Percentiles rank a stretch among this genome's conserved stretches.
phyloP scores from a whole-genome alignment of 2,329 filamentous ascomycete species.

The Phyllosticta citrichinensis region DNA sequence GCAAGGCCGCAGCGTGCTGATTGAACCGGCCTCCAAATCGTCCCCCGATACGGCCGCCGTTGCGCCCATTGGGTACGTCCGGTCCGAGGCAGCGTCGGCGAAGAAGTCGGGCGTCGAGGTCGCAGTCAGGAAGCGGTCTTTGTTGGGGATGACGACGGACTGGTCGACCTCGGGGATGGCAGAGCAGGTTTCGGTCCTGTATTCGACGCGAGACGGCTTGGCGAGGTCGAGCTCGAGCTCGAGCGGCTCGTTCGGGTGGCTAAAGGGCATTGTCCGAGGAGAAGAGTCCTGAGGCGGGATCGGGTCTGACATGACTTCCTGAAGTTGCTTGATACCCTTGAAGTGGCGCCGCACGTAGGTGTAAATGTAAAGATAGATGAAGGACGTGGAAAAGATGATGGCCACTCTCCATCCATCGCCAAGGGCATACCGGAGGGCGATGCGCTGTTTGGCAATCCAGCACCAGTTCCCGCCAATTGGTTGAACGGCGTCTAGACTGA shows the following conservation, averaged over 20 bases:
- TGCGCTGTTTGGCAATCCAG: conserved; percentile 33
- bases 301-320: not conserved
- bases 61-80: not conserved
- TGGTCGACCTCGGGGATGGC: not conserved
- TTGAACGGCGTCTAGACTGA: conserved; percentile 16
- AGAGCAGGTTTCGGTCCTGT: not conserved
- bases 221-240: not conserved
- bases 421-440: conserved; percentile 34
- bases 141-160: not conserved
- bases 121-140: not conserved
- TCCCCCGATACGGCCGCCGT: not conserved
- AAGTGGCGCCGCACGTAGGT: conserved; percentile 19
- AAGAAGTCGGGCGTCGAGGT: not conserved
- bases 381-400: conserved; percentile 32
- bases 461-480: conserved; percentile 41
- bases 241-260: not conserved
- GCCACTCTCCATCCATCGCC: conserved; percentile 38
- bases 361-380: conserved; percentile 36
- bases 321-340: not conserved
- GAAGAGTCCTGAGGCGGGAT: not conserved
- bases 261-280: not conserved
- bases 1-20: not conserved
- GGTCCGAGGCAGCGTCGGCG: not conserved
- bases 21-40: not conserved
- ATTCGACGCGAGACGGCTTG: not conserved